Evolutionary conservation across 441 rosid species (phyloP).

Genomic region (Populus trichocarpa): DNA sequence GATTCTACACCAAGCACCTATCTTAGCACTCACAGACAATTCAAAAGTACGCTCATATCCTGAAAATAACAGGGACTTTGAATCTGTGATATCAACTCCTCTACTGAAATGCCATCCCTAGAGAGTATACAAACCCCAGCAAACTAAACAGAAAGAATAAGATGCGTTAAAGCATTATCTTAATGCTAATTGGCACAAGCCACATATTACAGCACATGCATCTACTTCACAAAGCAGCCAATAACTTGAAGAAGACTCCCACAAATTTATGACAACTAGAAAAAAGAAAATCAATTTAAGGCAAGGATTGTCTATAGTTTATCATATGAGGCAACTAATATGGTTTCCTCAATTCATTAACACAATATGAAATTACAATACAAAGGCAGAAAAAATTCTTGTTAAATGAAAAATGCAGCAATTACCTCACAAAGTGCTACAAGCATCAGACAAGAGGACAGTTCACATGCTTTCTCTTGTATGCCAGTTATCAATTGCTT

Average conservation of each 20-base stretch:
- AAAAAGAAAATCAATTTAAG: not conserved
- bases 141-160: not conserved
- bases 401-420: not conserved
- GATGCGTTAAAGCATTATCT: not conserved
- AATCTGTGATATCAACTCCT: not conserved
- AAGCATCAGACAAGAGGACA: slow-evolving; percentile 68
- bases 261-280: not conserved
- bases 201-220: not conserved
- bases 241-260: not conserved
- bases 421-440: slow-evolving; percentile 87
- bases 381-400: not conserved
- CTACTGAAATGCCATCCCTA: not conserved
- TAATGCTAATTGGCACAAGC: not conserved
- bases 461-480: slow-evolving; percentile 55
- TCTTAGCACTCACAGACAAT: not conserved
- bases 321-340: not conserved
- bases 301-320: not conserved
- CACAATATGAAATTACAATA: not conserved
- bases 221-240: not conserved
- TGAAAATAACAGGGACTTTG: not conserved
- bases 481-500: slow-evolving; percentile 48
- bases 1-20: not conserved
- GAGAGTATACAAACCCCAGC: not conserved
- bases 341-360: not conserved
- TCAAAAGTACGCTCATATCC: not conserved